phyloP scores from a whole-genome alignment of 108 stramenopile species.

The Pseudonitzschia pungens region DNA sequence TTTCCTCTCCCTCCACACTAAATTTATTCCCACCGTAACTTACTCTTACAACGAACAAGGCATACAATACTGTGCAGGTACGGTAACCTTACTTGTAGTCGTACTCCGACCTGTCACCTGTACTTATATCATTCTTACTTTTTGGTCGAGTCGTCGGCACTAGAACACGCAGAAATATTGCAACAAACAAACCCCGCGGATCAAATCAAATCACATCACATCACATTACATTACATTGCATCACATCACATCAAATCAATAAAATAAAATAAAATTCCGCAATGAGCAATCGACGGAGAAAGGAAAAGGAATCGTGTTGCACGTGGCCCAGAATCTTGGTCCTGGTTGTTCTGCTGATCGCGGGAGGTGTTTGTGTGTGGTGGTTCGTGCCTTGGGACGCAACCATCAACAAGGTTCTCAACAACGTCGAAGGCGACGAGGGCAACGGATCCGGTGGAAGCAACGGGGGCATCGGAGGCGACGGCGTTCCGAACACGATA shows the following conservation, averaged over 20 bases:
- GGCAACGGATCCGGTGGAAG: conserved; percentile 10
- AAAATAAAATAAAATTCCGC: background rate
- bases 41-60: too few relatives aligned
- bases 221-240: background rate
- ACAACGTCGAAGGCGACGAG: background rate
- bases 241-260: background rate
- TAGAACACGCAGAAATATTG: background rate
- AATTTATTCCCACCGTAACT: too few relatives aligned
- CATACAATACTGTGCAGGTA: too few relatives aligned
- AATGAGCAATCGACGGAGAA: background rate
- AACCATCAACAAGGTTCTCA: conserved; percentile 22
- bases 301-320: conserved; percentile 9
- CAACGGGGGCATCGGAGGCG: background rate
- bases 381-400: conserved; percentile 35
- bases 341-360: conserved; percentile 5
- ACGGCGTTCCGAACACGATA: background rate
- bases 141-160: too few relatives aligned
- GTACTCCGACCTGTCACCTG: too few relatives aligned
- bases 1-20: too few relatives aligned
- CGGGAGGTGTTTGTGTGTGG: conserved; percentile 31
- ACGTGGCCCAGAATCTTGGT: conserved; percentile 32
- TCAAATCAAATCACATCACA: background rate
- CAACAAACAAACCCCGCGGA: background rate
- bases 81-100: too few relatives aligned
- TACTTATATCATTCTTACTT: too few relatives aligned